These are phyloP conservation scores for Nicotiana paniculata DNA, from an alignment of 257 asterid genomes.

Conservation along the genomic window DNA sequence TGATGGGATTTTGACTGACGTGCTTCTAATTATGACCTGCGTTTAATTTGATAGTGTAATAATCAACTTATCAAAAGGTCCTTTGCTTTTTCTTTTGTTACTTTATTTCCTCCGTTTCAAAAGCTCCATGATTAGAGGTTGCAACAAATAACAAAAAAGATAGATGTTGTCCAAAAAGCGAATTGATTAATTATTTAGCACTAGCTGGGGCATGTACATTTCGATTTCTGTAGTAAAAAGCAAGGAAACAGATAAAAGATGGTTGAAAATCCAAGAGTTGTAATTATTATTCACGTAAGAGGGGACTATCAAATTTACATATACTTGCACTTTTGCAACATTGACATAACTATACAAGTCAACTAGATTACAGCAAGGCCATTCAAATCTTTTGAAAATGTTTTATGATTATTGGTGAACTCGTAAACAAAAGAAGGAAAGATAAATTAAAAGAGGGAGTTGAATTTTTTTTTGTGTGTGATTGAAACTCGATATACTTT, in stretches of 20 bases:
- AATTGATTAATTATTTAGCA: slow-evolving; percentile 5
- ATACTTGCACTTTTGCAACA: too few species aligned
- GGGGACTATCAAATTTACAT: too few species aligned
- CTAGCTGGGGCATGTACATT: neutral
- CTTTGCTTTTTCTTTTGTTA: neutral
- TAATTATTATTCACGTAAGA: neutral
- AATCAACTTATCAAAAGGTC: neutral
- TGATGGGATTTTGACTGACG: neutral
- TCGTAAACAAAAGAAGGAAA: too few species aligned
- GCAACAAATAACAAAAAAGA: slow-evolving; percentile 5
- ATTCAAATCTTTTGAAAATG: too few species aligned
- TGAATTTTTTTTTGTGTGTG: too few species aligned
- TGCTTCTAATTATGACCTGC: neutral
- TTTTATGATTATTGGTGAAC: too few species aligned
- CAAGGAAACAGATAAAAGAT: neutral
- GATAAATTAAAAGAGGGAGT: too few species aligned
- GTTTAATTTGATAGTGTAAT: neutral
- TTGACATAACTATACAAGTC: too few species aligned
- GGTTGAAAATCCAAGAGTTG: neutral
- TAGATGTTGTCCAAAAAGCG: neutral
- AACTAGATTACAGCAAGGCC: too few species aligned
- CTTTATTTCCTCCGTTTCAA: slow-evolving; percentile 1
- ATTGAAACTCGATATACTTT: too few species aligned
- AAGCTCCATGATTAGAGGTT: slow-evolving; percentile 5
- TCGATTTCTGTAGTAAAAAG: slow-evolving; percentile 4